Base-by-base conservation (phyloP, 2,329 filamentous ascomycete species). In the Aspergillus brasiliensis region DNA sequence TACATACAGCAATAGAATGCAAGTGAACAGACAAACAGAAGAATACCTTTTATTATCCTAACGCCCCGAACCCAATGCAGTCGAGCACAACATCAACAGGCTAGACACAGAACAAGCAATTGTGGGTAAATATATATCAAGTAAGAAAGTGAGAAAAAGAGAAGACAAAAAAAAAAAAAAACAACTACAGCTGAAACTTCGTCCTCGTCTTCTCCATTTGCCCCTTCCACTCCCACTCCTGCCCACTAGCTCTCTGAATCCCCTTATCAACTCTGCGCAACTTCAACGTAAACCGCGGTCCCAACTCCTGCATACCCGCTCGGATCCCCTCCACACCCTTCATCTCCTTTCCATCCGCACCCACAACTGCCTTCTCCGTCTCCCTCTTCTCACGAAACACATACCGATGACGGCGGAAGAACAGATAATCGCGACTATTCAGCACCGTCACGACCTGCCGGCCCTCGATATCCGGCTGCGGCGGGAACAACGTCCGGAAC, bases 141-240 rank as follows among this genome's bases (percentile, higher is more conserved):
- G 40, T 23, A 13, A 1, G 2, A 31, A 27, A 15, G 42, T 13
- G 11, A 13, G 21, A 27, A 25, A 46, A 38, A 51, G 52, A 63
- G 40, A n/a, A 23, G 40, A 65, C 51, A 62, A 47, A 48, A 56
- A 56, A 40, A 57, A 65, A 59, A 19, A 57, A 42, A 63, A 57
- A 27, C 19, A 15, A 59, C 67, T 68, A 98, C 73, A 99, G 82
- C 78, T 96, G 95, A 81, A 98, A 99, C 74, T 91, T 88, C 67
- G 94, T 98, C 71, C 95, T 84, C 72, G 91, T 83, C 82, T 97
- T 97, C 81, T 99, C 95, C 89, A 95, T 96, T 73, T 88, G 88
- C 10, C 91, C 90, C 80, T 96, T 96, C 95, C 95, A 99, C 75
- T 97, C 87, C 94, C 95, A 98, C 73, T 96, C 91, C 67, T 92